Conservation (phyloP, 306 rosid genomes). For the Rubus parviflorus region DNA sequence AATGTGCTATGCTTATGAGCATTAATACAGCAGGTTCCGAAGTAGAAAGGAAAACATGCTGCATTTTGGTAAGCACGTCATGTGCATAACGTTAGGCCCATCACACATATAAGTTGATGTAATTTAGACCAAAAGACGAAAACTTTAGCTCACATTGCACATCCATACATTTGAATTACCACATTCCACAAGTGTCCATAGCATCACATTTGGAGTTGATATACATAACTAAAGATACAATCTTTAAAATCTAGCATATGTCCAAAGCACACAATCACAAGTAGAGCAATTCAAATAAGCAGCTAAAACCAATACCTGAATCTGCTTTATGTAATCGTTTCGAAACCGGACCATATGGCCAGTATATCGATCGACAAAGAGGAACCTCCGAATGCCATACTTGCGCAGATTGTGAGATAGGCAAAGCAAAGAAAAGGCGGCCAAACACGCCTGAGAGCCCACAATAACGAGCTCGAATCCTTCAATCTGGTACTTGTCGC, state of each 20-base stretch:
- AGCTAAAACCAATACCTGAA: slow-evolving; percentile 36
- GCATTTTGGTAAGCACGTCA: neutral
- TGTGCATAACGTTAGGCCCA: neutral
- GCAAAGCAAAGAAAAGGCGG: slow-evolving; percentile 74
- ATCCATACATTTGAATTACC: neutral
- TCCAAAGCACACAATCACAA: neutral
- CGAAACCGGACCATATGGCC: slow-evolving; percentile 52
- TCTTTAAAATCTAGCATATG: neutral
- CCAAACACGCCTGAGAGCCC: slow-evolving; percentile 66
- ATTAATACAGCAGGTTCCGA: neutral
- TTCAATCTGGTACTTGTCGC: slow-evolving; percentile 49
- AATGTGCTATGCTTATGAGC: neutral
- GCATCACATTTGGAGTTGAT: neutral
- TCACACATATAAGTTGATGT: neutral
- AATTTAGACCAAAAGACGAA: neutral
- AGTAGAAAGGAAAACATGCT: neutral
- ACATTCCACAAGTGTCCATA: neutral
- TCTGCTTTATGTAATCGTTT: slow-evolving; percentile 53
- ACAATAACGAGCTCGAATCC: slow-evolving; percentile 61
- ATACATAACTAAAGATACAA: neutral
- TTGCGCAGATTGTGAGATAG: slow-evolving; percentile 58
- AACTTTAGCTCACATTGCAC: neutral
- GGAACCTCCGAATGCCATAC: slow-evolving; percentile 66
- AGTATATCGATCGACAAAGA: slow-evolving; percentile 58
- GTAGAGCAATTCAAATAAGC: neutral